Evolutionary conservation across 192 early-diverging fungal genomes (phyloP), one percentile per base, ranked within the genome.

Genomic region (Neocallimastix lanati): DNA sequence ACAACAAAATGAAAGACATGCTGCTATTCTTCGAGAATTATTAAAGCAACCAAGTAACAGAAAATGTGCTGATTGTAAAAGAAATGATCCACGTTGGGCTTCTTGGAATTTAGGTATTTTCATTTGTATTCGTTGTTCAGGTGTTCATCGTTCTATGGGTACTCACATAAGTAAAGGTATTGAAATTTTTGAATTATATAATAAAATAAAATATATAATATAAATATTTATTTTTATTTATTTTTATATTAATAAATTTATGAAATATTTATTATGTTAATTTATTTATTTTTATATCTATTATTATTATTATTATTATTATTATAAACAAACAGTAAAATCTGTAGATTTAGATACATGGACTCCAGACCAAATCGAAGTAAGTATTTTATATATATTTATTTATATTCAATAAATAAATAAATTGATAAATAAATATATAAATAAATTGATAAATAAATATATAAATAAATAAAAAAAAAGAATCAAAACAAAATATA

Each of bases 121-220:
- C 83, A 83, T 90, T 76, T 90, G 89, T 80, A 87, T 90, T 79
- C 85, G 86, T 25, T 90, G 89, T 79, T 90, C 90, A 28, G 93
- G 93, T 28, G 86, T 92, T 77, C 93, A 95, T 83, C 88, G 93
- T 13, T 92, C 91, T 12, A 89, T 95, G 87, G 93, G 93, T 77
- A 93, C 92, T 28, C 93, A 95, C 82, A 93, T 95, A 79, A 90
- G 89, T 76, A 91, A 94, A 92, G 93, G 93, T 93, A 87, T 28
- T n/a, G 13, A 38, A 14, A 38, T 38, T n/a, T n/a, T n/a, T n/a
- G n/a, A n/a, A n/a, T n/a, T n/a, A n/a, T n/a, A n/a, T n/a, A n/a
- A n/a, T n/a, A n/a, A n/a, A n/a, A n/a, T n/a, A n/a, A n/a, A n/a
- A n/a, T n/a, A n/a, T n/a, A n/a, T n/a, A n/a, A n/a, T n/a, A n/a